These are phyloP conservation scores for Boletus pseudopeckii DNA, from an alignment of 768 basidiomycete genomes.

Conservation along the genomic window DNA sequence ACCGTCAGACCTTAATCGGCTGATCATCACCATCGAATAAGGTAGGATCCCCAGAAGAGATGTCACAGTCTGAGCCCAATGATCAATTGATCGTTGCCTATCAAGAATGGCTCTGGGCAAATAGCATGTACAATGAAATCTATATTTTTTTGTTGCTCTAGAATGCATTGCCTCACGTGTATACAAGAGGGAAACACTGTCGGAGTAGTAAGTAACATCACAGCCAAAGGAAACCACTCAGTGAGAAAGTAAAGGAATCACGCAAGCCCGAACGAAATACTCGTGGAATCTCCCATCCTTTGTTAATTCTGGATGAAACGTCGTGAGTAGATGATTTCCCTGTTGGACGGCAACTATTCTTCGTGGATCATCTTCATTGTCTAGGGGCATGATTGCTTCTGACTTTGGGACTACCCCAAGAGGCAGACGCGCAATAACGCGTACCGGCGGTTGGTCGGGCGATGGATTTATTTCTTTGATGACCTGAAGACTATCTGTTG, in stretches of 20 bases:
- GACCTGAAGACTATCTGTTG: constrained; percentile 44
- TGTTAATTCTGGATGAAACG: constrained; percentile 93
- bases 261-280: constrained; percentile 80
- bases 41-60: too few species aligned
- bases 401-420: constrained; percentile 43
- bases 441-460: constrained; percentile 53
- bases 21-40: too few species aligned
- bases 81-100: background rate
- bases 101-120: background rate
- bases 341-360: constrained; percentile 83
- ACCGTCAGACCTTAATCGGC: too few species aligned
- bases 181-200: background rate
- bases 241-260: constrained; percentile 35
- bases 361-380: constrained; percentile 51
- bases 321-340: constrained; percentile 80
- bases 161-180: background rate
- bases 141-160: background rate
- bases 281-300: constrained; percentile 87
- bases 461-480: constrained; percentile 49
- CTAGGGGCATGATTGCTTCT: constrained; percentile 33
- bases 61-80: too few species aligned
- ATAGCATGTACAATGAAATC: background rate
- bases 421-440: constrained; percentile 70
- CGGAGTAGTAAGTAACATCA: background rate
- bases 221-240: background rate